These are phyloP conservation scores for Fomes fomentarius DNA, from an alignment of 1,284 basidiomycete genomes.

Conservation along the genomic window DNA sequence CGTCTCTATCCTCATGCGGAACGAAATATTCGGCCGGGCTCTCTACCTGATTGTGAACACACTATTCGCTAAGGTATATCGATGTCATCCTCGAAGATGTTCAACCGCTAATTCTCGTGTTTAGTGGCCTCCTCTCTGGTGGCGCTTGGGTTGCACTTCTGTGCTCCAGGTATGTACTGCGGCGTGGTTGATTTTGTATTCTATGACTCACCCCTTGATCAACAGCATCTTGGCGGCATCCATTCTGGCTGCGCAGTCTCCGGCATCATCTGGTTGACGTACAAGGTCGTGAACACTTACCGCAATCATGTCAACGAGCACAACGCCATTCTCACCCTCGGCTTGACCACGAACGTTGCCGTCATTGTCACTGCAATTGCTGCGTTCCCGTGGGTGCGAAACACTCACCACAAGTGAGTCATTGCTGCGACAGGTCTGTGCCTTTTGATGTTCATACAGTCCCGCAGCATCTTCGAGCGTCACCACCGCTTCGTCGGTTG, in stretches of 20 bases:
- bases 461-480: constrained; percentile 65
- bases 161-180: constrained; percentile 54
- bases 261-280: constrained; percentile 65
- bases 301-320: constrained; percentile 48
- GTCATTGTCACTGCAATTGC: constrained; percentile 58
- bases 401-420: constrained; percentile 75
- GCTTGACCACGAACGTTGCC: constrained; percentile 58
- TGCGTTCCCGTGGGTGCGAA: constrained; percentile 75
- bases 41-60: constrained; percentile 56
- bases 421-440: neutral
- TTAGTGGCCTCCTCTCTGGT: constrained; percentile 74
- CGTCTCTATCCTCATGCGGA: constrained; percentile 56
- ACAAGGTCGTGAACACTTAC: constrained; percentile 61
- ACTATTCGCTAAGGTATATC: constrained; percentile 59
- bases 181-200: neutral
- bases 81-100: neutral
- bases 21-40: constrained; percentile 59
- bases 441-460: constrained; percentile 16
- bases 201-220: neutral
- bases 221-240: constrained; percentile 74
- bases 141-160: constrained; percentile 70
- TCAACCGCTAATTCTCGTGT: constrained; percentile 12
- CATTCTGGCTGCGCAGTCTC: constrained; percentile 75
- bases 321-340: constrained; percentile 58
- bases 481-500: constrained; percentile 80